Base-by-base conservation (phyloP, 495 filamentous ascomycete species). In the Xylaria curta region DNA sequence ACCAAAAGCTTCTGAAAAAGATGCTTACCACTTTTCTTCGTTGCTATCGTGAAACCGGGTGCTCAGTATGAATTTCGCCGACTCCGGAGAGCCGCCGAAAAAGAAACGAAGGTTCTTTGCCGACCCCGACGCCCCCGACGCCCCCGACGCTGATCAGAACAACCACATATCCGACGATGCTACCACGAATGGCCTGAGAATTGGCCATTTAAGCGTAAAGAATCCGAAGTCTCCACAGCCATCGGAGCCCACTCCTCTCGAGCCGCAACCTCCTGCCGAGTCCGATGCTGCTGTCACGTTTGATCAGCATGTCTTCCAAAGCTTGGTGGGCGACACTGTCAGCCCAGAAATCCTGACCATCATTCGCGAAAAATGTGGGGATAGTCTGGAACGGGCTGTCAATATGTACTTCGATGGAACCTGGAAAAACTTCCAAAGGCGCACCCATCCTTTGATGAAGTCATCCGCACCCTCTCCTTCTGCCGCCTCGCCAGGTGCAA, bases 391-490 rank as follows among this genome's bases (percentile, higher is more conserved):
- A 76, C 83, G 86, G 74, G 92, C 92, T 8, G 87, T 94, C 67
- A 92, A 93, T 74, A 92, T 97, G 82, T 99, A 94, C 77, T 91
- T 97, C 62, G 96, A 99, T 74, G 95, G 95, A 17, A 97, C 94
- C 6, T 98, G 93, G 94, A 95, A 91, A 75, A 87, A 79, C 1
- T 74, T 83, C 19, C 76, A 64, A 24, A 54, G 36, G 13, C 62
- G 8, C 13, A 66, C 33, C 12, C 65, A 74, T 51, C 46, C 69
- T 8, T 74, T 72, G n/a, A 75, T 53, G 26, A 71, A 66, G 3
- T 21, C 70, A 15, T n/a, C 64, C 7, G 59, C 68, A 53, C 21
- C 70, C 64, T 31, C 42, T 47, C 47, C 70, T 24, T 62, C 74
- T 6, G 4, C 49, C 0, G 24, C 44, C 36, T 21, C 68, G 31